These are phyloP conservation scores for Geosmithia flava DNA, from an alignment of 2,329 filamentous ascomycete genomes.

Conservation along the genomic window DNA sequence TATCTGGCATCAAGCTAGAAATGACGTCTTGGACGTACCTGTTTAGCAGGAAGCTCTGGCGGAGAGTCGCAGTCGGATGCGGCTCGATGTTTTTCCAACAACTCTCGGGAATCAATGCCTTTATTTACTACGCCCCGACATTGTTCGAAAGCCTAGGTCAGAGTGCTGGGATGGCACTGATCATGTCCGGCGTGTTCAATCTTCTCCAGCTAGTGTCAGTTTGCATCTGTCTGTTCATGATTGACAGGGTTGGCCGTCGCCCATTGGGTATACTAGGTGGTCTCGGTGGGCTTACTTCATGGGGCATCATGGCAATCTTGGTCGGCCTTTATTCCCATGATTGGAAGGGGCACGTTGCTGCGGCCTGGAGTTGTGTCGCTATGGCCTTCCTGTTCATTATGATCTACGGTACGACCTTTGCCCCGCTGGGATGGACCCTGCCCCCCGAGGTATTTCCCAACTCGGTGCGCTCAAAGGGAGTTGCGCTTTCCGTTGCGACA, in stretches of 20 bases:
- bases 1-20: no score
- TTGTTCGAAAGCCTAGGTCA: slow-evolving; percentile 25
- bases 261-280: slow-evolving; percentile 30
- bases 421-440: slow-evolving; percentile 20
- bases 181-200: slow-evolving; percentile 27
- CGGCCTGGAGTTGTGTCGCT: slow-evolving; percentile 43
- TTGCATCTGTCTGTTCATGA: slow-evolving; percentile 8
- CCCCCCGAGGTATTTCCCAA: slow-evolving; percentile 22
- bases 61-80: no score
- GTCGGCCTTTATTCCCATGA: slow-evolving; percentile 32
- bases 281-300: slow-evolving; percentile 33
- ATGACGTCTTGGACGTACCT: no score
- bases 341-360: slow-evolving; percentile 31
- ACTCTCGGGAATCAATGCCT: slow-evolving; percentile 18
- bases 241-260: slow-evolving; percentile 33
- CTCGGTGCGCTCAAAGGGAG: slow-evolving; percentile 21
- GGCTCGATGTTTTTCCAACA: no score
- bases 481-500: slow-evolving; percentile 16
- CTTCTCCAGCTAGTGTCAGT: slow-evolving; percentile 27
- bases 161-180: slow-evolving; percentile 17
- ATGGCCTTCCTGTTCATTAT: slow-evolving; percentile 11
- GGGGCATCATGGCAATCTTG: slow-evolving; percentile 39
- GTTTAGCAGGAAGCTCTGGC: slow-evolving; percentile 34
- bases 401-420: slow-evolving; percentile 16
- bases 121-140: slow-evolving; percentile 33